Conservation (phyloP, 345 rosid species). For the Pugionium cornutum region DNA sequence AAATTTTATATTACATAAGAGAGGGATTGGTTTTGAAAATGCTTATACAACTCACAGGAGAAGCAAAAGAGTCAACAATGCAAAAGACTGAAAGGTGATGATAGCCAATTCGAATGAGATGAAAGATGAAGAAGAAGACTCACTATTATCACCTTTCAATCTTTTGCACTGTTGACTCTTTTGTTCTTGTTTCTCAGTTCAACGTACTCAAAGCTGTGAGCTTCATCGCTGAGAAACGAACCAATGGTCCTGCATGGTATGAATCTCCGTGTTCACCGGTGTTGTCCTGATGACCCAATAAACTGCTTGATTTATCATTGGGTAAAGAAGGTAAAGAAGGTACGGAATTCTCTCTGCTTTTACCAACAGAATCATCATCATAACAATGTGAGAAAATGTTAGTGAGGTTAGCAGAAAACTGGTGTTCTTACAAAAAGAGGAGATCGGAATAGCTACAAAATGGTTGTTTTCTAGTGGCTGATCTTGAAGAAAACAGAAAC, state of each 20-base stretch:
- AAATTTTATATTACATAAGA: conserved; percentile 10
- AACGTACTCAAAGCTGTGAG: conserved; percentile 20
- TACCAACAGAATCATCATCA: conserved; percentile 10
- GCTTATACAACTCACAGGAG: conserved; percentile 14
- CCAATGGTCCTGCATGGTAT: conserved; percentile 7
- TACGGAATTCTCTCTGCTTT: background rate
- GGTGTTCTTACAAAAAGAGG: conserved; percentile 27
- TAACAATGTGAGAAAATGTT: conserved; percentile 28
- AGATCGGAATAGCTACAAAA: background rate
- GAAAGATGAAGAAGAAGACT: conserved; percentile 22
- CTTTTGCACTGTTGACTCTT: too few relatives aligned
- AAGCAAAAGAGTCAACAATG: background rate
- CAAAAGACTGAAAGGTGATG: background rate
- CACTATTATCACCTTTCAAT: too few relatives aligned
- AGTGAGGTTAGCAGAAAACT: conserved; percentile 11
- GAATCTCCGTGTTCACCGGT: background rate
- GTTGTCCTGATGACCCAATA: conserved; percentile 23
- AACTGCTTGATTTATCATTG: conserved; percentile 33
- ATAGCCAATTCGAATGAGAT: conserved; percentile 12
- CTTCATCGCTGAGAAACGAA: conserved; percentile 13
- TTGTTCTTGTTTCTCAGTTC: too few relatives aligned
- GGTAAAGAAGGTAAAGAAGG: conserved; percentile 31
- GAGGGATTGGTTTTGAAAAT: conserved; percentile 11
- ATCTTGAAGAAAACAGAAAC: conserved; percentile 27
- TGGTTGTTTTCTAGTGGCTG: conserved; percentile 15